These are phyloP conservation scores for Discostella pseudostelligera DNA, from an alignment of 108 stramenopile species.

Conservation along the genomic window DNA sequence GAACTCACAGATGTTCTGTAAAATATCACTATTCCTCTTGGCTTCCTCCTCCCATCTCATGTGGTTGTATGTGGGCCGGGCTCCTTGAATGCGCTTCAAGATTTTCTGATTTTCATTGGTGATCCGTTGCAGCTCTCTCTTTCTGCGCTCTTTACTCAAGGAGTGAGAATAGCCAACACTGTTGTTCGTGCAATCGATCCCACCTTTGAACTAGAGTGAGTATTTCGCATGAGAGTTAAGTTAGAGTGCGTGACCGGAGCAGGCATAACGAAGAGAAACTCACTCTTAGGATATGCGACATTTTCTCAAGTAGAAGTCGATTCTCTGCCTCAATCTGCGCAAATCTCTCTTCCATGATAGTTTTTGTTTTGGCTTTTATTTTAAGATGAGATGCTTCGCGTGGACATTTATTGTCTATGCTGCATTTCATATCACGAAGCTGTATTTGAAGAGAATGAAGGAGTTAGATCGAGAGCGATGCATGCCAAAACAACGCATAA, in stretches of 20 bases:
- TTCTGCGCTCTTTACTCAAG: slow-evolving; percentile 58
- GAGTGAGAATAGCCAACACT: slow-evolving; percentile 51
- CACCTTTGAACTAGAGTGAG: slow-evolving; percentile 43
- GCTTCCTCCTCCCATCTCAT: slow-evolving; percentile 79
- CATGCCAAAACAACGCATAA: not conserved
- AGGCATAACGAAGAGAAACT: slow-evolving; percentile 6
- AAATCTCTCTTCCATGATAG: slow-evolving; percentile 69
- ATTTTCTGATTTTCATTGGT: slow-evolving; percentile 79
- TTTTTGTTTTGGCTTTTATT: slow-evolving; percentile 81
- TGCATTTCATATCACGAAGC: slow-evolving; percentile 79
- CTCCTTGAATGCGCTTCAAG: slow-evolving; percentile 55
- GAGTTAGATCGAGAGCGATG: not conserved
- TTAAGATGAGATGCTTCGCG: slow-evolving; percentile 57
- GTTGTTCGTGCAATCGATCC: slow-evolving; percentile 59
- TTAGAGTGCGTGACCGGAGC: not conserved
- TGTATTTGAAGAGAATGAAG: slow-evolving; percentile 9
- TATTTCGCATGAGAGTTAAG: not conserved
- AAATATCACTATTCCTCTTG: slow-evolving; percentile 54
- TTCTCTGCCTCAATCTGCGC: slow-evolving; percentile 87
- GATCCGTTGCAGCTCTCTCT: slow-evolving; percentile 80
- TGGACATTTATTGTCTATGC: slow-evolving; percentile 79
- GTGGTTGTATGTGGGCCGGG: slow-evolving; percentile 79
- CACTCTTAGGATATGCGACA: slow-evolving; percentile 82
- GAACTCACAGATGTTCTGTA: slow-evolving; percentile 78
- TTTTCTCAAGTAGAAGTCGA: slow-evolving; percentile 79